Evolutionary conservation across 2,329 filamentous ascomycete genomes (phyloP), one percentile per base, ranked within the genome.

Genomic region (Fusarium austroafricanum): DNA sequence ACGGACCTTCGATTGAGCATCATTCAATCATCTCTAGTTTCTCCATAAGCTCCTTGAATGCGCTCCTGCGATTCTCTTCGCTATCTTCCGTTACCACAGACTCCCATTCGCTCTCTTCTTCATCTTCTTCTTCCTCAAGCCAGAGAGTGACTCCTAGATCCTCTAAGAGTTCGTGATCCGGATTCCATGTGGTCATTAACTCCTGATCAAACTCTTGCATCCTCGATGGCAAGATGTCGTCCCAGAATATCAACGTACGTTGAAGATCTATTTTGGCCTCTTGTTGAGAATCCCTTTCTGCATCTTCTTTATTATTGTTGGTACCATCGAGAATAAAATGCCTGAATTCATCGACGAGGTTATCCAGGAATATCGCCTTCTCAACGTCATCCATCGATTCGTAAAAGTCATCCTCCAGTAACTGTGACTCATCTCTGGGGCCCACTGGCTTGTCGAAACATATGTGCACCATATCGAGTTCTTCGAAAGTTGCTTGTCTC

Each of bases 241-340:
- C n/a, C 55, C 49, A 55, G 10, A 33, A 55, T 3, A 26, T 14
- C 3, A 38, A 7, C 2, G 21, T 39, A 4, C 31, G 55, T 4
- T 1, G 3, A 4, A 28, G 1, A 8, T 20, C 6, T 26, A 9
- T 10, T 2, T 6, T 15, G 2, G 17, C 2, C 12, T 12, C 12
- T 8, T 38, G 6, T 8, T 11, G 6, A 15, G 2, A 10, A 20
- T 2, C 6, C 6, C 7, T 18, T 3, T 21, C 3, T 3, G 5
- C 5, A 3, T 10, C 2, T 0, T 2, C 1, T 18, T 21, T 17
- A 2, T 33, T 2, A 2, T 14, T 2, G 12, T 5, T 2, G 1
- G 5, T 4, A n/a, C 4, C 10, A 2, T 15, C 17, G 15, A n/a
- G 6, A 2, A 44, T 17, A 0, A 38, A 57, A 2, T 15, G 9